Evolutionary conservation across 306 rosid genomes (phyloP), one percentile per base, ranked within the genome.

Genomic region (Fragaria vesca): DNA sequence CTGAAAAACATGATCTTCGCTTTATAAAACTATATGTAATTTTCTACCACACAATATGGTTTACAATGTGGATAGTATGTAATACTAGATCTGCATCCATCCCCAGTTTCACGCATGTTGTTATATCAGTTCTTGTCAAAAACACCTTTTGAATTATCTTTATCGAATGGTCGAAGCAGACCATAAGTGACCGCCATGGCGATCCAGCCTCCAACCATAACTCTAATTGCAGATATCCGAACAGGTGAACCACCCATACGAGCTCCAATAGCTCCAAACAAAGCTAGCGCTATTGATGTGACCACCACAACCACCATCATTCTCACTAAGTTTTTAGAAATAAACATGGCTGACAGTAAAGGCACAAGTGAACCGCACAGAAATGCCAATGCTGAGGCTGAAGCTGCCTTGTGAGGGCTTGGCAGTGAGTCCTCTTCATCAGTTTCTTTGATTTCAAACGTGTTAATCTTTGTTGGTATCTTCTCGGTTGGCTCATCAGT

Each of bases 121-220:
- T 6, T 28, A 11, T 21, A 12, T 62, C 46, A 46, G n/a, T 43
- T 4, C 58, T 30, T 75, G 24, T 30, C 71, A 6, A 6, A 2
- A 16, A 6, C 0, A 32, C 43, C 69, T 18, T 62, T 60, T 12
- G n/a, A 36, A 28, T 4, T 2, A 45, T 77, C 68, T 43, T 11
- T 52, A 28, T 67, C 54, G n/a, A 69, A 77, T 5, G 69, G 69
- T 43, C 11, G 55, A 12, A 77, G 81, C 69, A 69, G 55, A 42
- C 46, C 46, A 7, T 55, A 77, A 55, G 81, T 43, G 5, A 77
- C 21, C 43, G 76, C 76, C 79, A 75, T 75, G 57, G 83, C 76
- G 17, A 80, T 2, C 83, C 79, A 68, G 66, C 83, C 83, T 69
- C 83, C 80, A 58, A 80, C 54, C 69, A 80, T 16, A 34, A 74